phyloP scores from a whole-genome alignment of 2,329 filamentous ascomycete genomes.

The Aspergillus sp. region DNA sequence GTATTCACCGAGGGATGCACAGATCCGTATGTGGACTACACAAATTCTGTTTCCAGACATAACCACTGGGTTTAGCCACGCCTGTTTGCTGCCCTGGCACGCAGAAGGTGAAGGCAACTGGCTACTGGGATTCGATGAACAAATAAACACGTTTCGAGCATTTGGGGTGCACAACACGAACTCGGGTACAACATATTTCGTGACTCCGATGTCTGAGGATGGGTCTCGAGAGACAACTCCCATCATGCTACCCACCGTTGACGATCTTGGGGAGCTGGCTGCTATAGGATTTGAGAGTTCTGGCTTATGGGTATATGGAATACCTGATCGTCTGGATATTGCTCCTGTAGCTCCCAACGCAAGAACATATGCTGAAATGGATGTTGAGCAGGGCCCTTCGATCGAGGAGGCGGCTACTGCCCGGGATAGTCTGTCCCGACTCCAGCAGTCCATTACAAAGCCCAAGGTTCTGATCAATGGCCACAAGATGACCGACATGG shows the following conservation, averaged over 20 bases:
- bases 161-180: slow-evolving; percentile 73
- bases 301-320: slow-evolving; percentile 76
- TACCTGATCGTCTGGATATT: slow-evolving; percentile 72
- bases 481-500: slow-evolving; percentile 64
- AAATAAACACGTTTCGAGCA: slow-evolving; percentile 75
- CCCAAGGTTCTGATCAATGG: slow-evolving; percentile 73
- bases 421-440: slow-evolving; percentile 31
- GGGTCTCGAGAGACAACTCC: slow-evolving; percentile 64
- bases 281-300: slow-evolving; percentile 72
- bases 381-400: background rate
- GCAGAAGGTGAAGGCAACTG: slow-evolving; percentile 66
- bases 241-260: slow-evolving; percentile 68
- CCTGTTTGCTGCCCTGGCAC: slow-evolving; percentile 61
- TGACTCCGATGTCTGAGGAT: slow-evolving; percentile 58
- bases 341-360: slow-evolving; percentile 35
- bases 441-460: slow-evolving; percentile 38
- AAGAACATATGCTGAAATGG: background rate
- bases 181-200: slow-evolving; percentile 78
- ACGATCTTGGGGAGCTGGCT: slow-evolving; percentile 69
- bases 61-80: slow-evolving; percentile 77
- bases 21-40: slow-evolving; percentile 79
- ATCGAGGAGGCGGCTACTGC: slow-evolving; percentile 7
- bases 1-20: slow-evolving; percentile 55
- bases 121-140: slow-evolving; percentile 76
- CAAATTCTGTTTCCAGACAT: slow-evolving; percentile 82